Percentiles rank a stretch among this genome's conserved stretches.
phyloP scores from a whole-genome alignment of 768 basidiomycete species.

The Brasilioporus rufonigricans region DNA sequence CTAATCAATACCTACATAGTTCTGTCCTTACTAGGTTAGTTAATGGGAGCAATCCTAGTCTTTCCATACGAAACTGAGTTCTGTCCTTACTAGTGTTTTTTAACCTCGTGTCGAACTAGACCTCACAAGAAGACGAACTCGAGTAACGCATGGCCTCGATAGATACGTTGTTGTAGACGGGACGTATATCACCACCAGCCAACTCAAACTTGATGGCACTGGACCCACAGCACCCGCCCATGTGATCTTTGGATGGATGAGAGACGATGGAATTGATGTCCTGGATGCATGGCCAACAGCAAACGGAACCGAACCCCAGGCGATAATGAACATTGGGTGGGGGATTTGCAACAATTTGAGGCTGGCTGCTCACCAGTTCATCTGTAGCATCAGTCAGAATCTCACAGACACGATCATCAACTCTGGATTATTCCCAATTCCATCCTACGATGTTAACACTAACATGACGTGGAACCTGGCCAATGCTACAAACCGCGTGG shows the following conservation, averaged over 20 bases:
- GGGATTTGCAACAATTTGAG: neutral
- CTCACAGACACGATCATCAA: neutral
- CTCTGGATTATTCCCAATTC: neutral
- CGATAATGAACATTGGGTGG: neutral
- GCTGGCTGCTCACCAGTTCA: neutral
- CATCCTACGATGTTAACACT: neutral
- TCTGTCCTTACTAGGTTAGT: too few relatives aligned
- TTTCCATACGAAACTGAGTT: too few relatives aligned
- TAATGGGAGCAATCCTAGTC: too few relatives aligned
- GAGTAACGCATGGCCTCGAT: neutral
- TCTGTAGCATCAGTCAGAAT: neutral
- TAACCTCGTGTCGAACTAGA: too few relatives aligned
- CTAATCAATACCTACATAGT: too few relatives aligned
- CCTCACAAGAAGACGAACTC: too few relatives aligned
- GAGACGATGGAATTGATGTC: neutral
- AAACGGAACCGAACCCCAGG: neutral
- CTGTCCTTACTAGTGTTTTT: too few relatives aligned
- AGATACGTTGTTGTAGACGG: neutral
- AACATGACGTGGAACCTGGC: neutral
- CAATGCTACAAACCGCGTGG: neutral
- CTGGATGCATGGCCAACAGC: neutral
- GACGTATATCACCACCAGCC: neutral
- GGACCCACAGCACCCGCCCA: neutral
- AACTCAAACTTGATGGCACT: neutral
- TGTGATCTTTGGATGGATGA: neutral